Base-by-base conservation (phyloP, 495 filamentous ascomycete species). In the Aspergillus conjunctus region DNA sequence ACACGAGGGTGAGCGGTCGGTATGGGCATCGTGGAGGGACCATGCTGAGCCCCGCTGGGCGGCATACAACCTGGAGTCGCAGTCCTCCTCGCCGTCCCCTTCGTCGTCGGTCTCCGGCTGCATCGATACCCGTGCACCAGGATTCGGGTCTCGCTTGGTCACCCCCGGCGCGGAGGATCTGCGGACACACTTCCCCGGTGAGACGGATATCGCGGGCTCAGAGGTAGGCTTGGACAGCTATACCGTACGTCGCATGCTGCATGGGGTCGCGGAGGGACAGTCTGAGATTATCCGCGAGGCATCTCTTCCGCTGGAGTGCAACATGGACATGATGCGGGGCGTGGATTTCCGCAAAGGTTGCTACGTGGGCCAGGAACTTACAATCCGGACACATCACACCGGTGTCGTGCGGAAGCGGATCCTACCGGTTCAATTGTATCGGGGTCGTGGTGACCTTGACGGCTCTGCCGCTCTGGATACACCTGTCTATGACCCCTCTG, bases 281-380 rank as follows among this genome's bases (percentile, higher is more conserved):
- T 61, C 64, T 1, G 94, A 98, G 78, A 86, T 98, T 15, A 70
- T 83, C 21, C 71, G 77, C 49, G 88, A 86, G 45, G 72, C 79
- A 3, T 86, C 91, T 26, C 76, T 98, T 48, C 91, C 92, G 20
- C 85, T 88, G 63, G 92, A 97, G 71, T 86, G 77, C 59, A 94
- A 96, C 71, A 78, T 97, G 63, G 94, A 98, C 72, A 79, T 90
- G 63, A 87, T 87, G 81, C 80, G 82, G 17, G 95, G 82, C 4
- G 84, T 98, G 44, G 92, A 97, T 77, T 98, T 95, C 74, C 83
- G 85, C 50, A 98, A 98, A 76, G 94, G 94, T 1, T 98, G 94
- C 73, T 98, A 98, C 72, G 87, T 98, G 0, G 94, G 94, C 0
- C 94, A 98, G 76, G 94, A 98, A 71, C 79, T 98, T 54, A 98